Evolutionary conservation across 1,139 yeast species (phyloP).

Genomic region (Meyerozyma elateridarum): DNA sequence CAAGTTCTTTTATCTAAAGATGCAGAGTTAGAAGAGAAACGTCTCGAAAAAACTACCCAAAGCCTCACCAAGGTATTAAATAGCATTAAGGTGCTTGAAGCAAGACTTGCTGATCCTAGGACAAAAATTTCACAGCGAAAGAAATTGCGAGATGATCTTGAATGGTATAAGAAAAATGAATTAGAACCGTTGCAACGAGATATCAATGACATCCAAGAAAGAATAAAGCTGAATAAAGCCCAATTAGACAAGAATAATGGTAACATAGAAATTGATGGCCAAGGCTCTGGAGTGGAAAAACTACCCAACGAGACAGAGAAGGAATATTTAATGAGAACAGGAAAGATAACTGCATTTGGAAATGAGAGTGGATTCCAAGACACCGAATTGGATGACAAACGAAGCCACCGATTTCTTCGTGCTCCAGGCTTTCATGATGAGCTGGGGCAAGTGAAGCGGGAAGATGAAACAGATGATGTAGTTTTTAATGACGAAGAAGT

Average conservation of each 20-base stretch:
- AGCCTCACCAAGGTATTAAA: constrained; percentile 39
- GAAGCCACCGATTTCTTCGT: constrained; percentile 31
- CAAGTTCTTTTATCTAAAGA: constrained; percentile 57
- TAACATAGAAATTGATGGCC: constrained; percentile 23
- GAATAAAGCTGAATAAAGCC: constrained; percentile 39
- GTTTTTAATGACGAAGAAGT: background rate
- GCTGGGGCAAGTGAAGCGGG: background rate
- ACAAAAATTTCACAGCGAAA: constrained; percentile 67
- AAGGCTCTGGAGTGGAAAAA: constrained; percentile 15
- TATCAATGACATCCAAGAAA: constrained; percentile 54
- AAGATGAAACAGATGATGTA: background rate
- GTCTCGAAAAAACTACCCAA: constrained; percentile 61
- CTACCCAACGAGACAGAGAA: constrained; percentile 69
- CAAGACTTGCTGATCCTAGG: constrained; percentile 45
- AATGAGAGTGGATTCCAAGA: constrained; percentile 50
- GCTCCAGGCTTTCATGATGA: constrained; percentile 34
- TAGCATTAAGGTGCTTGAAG: constrained; percentile 44
- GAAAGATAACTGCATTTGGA: constrained; percentile 93
- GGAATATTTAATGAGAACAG: constrained; percentile 81
- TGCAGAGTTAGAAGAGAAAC: constrained; percentile 65
- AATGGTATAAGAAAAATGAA: constrained; percentile 47
- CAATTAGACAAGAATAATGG: constrained; percentile 16
- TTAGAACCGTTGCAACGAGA: constrained; percentile 53
- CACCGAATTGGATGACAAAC: constrained; percentile 11
- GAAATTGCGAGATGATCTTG: constrained; percentile 51